Conservation (phyloP, 1,284 basidiomycete genomes). For the Sporisorium iseilematis-ciliati region DNA sequence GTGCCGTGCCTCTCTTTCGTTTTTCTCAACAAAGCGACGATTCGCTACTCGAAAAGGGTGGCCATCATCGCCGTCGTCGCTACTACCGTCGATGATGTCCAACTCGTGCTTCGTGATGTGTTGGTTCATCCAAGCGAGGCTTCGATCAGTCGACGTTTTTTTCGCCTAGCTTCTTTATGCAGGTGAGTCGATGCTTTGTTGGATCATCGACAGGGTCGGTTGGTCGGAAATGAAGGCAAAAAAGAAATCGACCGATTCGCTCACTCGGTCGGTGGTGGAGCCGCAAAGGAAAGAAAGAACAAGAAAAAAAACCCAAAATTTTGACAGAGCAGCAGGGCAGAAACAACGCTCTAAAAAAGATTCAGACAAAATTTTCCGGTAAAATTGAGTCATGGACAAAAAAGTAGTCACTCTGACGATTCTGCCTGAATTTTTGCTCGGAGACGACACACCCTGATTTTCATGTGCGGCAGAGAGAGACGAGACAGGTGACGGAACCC, state of each 20-base stretch:
- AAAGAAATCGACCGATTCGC: neutral
- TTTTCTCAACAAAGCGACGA: too few relatives aligned
- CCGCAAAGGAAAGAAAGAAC: neutral
- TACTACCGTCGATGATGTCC: too few relatives aligned
- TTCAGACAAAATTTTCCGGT: neutral
- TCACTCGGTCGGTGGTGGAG: neutral
- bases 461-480: neutral
- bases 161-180: too few relatives aligned
- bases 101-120: too few relatives aligned
- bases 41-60: too few relatives aligned
- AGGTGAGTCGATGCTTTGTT: neutral
- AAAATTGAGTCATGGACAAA: neutral
- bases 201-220: neutral
- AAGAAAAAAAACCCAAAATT: neutral
- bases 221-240: neutral
- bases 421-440: conserved; percentile 1
- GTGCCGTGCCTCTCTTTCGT: too few relatives aligned
- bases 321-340: neutral
- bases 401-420: conserved; percentile 16
- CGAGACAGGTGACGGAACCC: neutral
- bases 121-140: conserved; percentile 4
- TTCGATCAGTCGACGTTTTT: neutral
- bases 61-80: too few relatives aligned
- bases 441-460: conserved; percentile 7
- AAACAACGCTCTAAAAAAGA: neutral